These are phyloP conservation scores for Linnemannia schmuckeri DNA, from an alignment of 192 early-diverging fungal species.

Conservation along the genomic window DNA sequence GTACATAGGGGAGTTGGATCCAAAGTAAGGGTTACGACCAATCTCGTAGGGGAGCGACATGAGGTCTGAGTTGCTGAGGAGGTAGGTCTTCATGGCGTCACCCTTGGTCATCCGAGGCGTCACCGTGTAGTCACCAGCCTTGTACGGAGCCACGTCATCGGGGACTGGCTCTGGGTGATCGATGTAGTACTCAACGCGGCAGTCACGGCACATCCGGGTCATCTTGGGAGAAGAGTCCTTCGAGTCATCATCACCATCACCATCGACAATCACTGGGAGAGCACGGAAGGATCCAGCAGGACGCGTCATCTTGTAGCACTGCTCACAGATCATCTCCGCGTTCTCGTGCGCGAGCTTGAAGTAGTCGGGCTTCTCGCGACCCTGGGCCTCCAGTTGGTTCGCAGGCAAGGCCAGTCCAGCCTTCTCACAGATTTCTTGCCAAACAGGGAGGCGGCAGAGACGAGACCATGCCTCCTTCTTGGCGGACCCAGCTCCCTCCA, in stretches of 20 bases:
- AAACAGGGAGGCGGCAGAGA: background rate
- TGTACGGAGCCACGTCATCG: background rate
- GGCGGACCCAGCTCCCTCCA: too few species aligned
- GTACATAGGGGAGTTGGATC: slow-evolving; percentile 5
- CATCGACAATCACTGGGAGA: background rate
- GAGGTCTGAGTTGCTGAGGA: background rate
- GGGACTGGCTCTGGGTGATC: background rate
- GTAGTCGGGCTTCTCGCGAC: background rate
- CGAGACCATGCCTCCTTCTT: background rate
- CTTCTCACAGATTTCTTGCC: slow-evolving; percentile 9
- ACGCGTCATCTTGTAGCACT: background rate
- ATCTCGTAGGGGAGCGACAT: slow-evolving; percentile 20
- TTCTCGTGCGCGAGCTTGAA: background rate
- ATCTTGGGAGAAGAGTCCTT: background rate
- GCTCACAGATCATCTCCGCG: slow-evolving; percentile 7
- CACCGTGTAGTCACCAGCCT: background rate
- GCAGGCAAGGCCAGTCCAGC: background rate
- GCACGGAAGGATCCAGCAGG: slow-evolving; percentile 5
- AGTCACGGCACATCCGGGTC: slow-evolving; percentile 8
- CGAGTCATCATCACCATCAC: background rate
- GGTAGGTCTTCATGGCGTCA: slow-evolving; percentile 14
- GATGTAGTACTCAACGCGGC: slow-evolving; percentile 4
- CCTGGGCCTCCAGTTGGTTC: background rate
- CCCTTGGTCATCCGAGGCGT: slow-evolving; percentile 20
- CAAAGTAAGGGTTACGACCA: slow-evolving; percentile 6